These are phyloP conservation scores for Betula pendula DNA, from an alignment of 306 rosid species.

Conservation along the genomic window DNA sequence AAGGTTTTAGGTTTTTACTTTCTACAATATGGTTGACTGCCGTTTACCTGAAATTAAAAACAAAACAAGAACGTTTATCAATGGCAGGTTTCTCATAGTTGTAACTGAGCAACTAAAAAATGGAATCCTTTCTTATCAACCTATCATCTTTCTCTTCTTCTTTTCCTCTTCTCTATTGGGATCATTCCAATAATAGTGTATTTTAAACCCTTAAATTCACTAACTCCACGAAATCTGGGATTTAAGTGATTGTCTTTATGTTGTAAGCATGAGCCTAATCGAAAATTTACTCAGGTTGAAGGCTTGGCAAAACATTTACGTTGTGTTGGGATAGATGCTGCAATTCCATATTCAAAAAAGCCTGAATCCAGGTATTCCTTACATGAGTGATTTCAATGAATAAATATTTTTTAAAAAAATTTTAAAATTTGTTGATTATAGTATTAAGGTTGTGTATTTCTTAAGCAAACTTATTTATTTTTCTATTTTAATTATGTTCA, in stretches of 20 bases:
- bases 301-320: constrained; percentile 96
- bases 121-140: background rate
- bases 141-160: constrained; percentile 1
- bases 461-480: constrained; percentile 19
- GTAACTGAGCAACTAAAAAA: constrained; percentile 3
- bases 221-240: constrained; percentile 10
- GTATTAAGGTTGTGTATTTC: constrained; percentile 14
- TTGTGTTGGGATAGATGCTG: constrained; percentile 94
- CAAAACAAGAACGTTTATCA: background rate
- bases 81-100: constrained; percentile 13
- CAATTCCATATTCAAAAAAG: constrained; percentile 72
- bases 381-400: background rate
- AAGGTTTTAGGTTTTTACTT: constrained; percentile 6
- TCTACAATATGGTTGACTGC: constrained; percentile 22
- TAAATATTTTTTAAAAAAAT: constrained; percentile 14
- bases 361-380: constrained; percentile 71
- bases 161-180: constrained; percentile 9
- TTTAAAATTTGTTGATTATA: constrained; percentile 26
- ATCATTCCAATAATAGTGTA: constrained; percentile 13
- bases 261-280: constrained; percentile 31
- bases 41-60: background rate
- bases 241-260: constrained; percentile 22
- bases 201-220: background rate
- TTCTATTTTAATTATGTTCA: constrained; percentile 32
- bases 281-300: constrained; percentile 65